A percentile compares a stretch with the other conserved stretches of the same genome.
phyloP scores from a whole-genome alignment of 164 flowering plant genomes.

The Protea cynaroides region DNA sequence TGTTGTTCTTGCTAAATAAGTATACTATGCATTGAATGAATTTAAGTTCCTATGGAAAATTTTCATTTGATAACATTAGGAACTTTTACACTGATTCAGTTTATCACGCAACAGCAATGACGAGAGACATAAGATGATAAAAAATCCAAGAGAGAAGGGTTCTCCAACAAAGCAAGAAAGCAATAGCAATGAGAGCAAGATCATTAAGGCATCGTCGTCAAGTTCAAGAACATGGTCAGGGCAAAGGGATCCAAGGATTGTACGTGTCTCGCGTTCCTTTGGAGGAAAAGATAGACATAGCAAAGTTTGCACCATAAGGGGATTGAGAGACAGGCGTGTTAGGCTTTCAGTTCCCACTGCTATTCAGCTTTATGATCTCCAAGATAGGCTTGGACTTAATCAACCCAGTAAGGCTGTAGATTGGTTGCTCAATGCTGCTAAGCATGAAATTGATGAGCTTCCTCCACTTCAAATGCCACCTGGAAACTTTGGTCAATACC shows the following conservation, averaged over 20 bases:
- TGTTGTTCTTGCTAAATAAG: background rate
- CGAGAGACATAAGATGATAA: conserved; percentile 37
- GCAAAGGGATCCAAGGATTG: conserved; percentile 64
- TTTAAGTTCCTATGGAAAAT: background rate
- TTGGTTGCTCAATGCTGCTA: conserved; percentile 72
- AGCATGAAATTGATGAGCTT: conserved; percentile 62
- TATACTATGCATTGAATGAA: background rate
- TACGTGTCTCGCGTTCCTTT: conserved; percentile 63
- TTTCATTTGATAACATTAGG: background rate
- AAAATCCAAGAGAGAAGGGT: conserved; percentile 31
- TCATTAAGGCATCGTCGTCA: conserved; percentile 32
- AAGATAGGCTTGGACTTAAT: conserved; percentile 76
- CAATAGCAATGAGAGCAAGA: conserved; percentile 17
- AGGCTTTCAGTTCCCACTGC: conserved; percentile 87
- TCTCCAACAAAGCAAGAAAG: conserved; percentile 30
- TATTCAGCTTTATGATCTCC: conserved; percentile 82
- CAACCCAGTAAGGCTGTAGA: conserved; percentile 89
- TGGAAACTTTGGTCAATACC: conserved; percentile 27
- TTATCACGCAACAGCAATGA: too few relatives aligned
- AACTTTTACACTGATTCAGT: conserved; percentile 6
- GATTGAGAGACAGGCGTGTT: conserved; percentile 79
- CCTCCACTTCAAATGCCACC: conserved; percentile 67
- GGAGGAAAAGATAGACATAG: conserved; percentile 93
- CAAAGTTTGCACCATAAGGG: conserved; percentile 76
- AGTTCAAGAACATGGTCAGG: conserved; percentile 51